These are phyloP conservation scores for Fusarium pseudograminearum DNA, from an alignment of 2,329 filamentous ascomycete species.

Conservation along the genomic window DNA sequence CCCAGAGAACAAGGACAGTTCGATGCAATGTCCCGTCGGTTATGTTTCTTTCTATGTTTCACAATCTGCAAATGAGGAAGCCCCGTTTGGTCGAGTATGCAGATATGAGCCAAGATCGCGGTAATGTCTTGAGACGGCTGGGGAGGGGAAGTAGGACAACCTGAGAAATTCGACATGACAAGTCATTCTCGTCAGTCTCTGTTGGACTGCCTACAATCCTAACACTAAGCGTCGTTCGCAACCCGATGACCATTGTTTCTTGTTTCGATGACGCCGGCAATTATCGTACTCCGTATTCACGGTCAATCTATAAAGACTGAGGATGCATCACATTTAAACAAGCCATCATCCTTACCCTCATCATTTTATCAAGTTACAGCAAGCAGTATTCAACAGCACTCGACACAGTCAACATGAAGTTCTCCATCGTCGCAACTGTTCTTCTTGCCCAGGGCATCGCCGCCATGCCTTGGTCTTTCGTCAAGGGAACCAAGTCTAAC, in stretches of 20 bases:
- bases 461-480: constrained; percentile 34
- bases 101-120: no score
- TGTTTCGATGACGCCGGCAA: no score
- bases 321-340: background rate
- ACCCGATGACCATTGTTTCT: background rate
- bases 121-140: no score
- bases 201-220: background rate
- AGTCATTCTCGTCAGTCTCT: no score
- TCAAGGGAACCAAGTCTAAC: background rate
- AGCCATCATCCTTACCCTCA: background rate
- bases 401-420: constrained; percentile 8
- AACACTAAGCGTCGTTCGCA: background rate
- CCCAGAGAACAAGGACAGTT: background rate
- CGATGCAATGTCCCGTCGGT: background rate
- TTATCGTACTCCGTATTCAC: no score
- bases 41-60: background rate
- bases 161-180: no score
- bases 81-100: background rate
- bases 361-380: constrained; percentile 18
- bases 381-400: background rate
- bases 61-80: background rate
- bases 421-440: constrained; percentile 3
- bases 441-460: constrained; percentile 25
- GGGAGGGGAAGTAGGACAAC: no score
- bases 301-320: background rate